Evolutionary conservation across 441 rosid species (phyloP), one percentile per base, ranked within the genome.

Genomic region (Raphanus hybrid): DNA sequence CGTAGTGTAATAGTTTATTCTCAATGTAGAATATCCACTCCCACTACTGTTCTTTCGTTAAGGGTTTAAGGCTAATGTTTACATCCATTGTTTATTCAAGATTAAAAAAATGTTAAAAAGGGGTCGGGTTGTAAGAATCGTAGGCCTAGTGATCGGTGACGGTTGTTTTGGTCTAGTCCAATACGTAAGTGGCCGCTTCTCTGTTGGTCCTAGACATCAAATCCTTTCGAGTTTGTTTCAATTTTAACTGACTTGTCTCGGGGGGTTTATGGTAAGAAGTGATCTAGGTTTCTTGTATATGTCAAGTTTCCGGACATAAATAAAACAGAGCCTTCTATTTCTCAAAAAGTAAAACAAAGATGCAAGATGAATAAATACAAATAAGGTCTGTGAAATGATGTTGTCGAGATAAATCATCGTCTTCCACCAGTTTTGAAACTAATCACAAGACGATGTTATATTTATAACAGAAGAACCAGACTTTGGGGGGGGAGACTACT

Each of bases 381-480:
- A 71, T 32, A 77, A n/a, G 72, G 75, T 64, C 43, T 32, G 35
- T 58, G 67, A 20, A 64, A 58, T 64, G 52, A 32, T 57, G 11
- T 20, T 64, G 1, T 70, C 29, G 5, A 66, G 41, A 69, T 3
- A 70, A 77, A 52, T 61, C 69, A 45, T 77, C 48, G 55, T 78
- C 43, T 78, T 57, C 3, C 60, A 20, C 37, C 16, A 60, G 29
- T 15, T 34, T 61, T 48, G 10, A 41, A 32, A 72, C 59, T 57
- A 78, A 37, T 72, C 77, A 78, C 73, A 72, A 67, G 73, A 73
- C 64, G 54, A 26, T 5, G 43, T 43, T 43, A 43, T 43, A 43
- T 43, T 10, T 11, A 43, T 43, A 43, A 43, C 1, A 43, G 52
- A 43, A 11, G 52, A 43, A 43, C 14, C n/a, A 43, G 52, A 43